Evolutionary conservation across 768 basidiomycete species (phyloP).

Genomic region (Multifurca ochricompacta): DNA sequence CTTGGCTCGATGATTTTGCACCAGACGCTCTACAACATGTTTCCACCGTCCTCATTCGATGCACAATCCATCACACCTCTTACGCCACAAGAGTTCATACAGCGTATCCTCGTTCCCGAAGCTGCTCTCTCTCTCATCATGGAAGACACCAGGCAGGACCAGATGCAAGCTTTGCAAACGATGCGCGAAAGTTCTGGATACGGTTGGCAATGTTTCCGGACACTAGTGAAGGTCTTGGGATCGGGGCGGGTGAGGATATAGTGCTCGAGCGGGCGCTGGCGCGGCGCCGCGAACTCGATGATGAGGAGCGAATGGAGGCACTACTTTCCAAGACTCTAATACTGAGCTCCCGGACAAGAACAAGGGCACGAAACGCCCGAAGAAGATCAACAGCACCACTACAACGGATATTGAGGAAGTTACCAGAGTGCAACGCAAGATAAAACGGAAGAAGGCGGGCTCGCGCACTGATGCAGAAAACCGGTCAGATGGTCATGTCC

Average conservation of each 20-base stretch:
- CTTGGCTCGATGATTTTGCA: constrained; percentile 75
- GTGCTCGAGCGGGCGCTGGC: constrained; percentile 37
- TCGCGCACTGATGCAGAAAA: constrained; percentile 9
- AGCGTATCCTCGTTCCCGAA: constrained; percentile 86
- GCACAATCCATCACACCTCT: constrained; percentile 54
- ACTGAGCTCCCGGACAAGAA: neutral
- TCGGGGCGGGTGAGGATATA: constrained; percentile 36
- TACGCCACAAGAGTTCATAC: constrained; percentile 66
- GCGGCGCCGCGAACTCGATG: constrained; percentile 35
- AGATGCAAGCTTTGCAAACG: constrained; percentile 46
- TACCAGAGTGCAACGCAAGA: neutral
- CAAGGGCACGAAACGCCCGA: constrained; percentile 13
- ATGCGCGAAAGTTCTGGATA: constrained; percentile 73
- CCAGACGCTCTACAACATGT: constrained; percentile 66
- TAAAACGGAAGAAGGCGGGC: constrained; percentile 18
- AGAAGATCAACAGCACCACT: constrained; percentile 1
- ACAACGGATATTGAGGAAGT: constrained; percentile 9
- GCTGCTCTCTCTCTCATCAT: constrained; percentile 74
- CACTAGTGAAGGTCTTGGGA: constrained; percentile 32
- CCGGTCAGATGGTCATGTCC: neutral
- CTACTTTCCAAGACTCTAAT: constrained; percentile 22
- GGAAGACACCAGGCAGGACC: constrained; percentile 51
- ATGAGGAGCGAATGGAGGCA: constrained; percentile 33
- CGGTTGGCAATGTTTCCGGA: constrained; percentile 79
- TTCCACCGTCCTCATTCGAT: constrained; percentile 54